Base-by-base conservation (phyloP, 2,329 filamentous ascomycete species). In the Talaromyces sp. region DNA sequence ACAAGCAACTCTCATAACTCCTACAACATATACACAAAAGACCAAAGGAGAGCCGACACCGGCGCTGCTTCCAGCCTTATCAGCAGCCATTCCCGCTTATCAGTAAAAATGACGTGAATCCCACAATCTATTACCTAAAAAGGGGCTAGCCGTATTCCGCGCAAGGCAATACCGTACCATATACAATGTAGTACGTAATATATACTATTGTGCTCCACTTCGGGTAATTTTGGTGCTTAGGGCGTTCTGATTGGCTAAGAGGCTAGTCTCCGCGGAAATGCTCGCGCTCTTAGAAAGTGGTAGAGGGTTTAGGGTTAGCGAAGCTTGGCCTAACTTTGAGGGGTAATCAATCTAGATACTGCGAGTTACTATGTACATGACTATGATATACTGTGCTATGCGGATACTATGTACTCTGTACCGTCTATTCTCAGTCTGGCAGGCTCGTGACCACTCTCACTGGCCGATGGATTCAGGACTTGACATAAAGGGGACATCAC, bases 111-210 rank as follows among this genome's bases (percentile, higher is more conserved):
- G 56, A 59, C 56, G 56, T 59, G 37, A 31, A 15, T 31, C 15
- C 37, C 56, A 59, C 56, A 59, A 59, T 59, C 56, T 59, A 59
- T 59, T 59, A 59, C 56, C 56, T 45, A 45, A 59, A 59, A n/a
- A 17, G 37, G 56, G 56, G 33, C 37, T 59, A 59, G 56, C 56
- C 56, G 56, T 58, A 57, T 57, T 27, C 27, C 27, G 4, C 7
- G 7, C 27, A 6, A 31, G 5, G 27, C 27, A 31, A 31, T 31
- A 31, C 27, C 27, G 27, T 31, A 31, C 8, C 27, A 31, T 6
- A 31, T 31, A 31, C 27, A 6, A 27, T 10, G 7, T 15, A 27
- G 15, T 47, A 52, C 25, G 49, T 52, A 52, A 52, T 17, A 52
- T 52, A 52, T 52, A 52, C 27, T 52, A 8, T 8, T 8, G 49